phyloP scores from a whole-genome alignment of 805 yeast genomes.

The Starmera quercuum region DNA sequence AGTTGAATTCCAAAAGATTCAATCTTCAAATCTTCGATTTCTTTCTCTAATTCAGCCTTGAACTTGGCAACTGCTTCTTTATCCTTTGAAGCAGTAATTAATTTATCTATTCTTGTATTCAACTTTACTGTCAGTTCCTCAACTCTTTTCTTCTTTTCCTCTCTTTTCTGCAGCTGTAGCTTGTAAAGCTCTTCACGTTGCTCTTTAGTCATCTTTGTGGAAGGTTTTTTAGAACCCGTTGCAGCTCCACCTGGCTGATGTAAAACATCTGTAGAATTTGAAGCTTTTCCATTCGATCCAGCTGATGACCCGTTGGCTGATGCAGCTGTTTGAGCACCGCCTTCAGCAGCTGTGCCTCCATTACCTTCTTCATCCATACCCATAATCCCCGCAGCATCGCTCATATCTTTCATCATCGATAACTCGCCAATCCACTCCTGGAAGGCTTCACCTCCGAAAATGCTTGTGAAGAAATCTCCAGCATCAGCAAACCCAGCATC shows the following conservation, averaged over 20 bases:
- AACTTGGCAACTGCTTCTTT: slow-evolving; percentile 42
- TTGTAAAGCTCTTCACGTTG: slow-evolving; percentile 43
- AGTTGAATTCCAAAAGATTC: slow-evolving; percentile 94
- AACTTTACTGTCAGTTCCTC: slow-evolving; percentile 43
- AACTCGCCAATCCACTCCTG: slow-evolving; percentile 75
- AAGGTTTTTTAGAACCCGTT: slow-evolving; percentile 12
- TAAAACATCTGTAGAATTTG: slow-evolving; percentile 10
- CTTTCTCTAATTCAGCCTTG: slow-evolving; percentile 43
- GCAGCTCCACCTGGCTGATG: slow-evolving; percentile 28
- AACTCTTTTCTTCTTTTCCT: slow-evolving; percentile 40
- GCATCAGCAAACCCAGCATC: slow-evolving; percentile 79
- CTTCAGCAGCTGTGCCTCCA: slow-evolving; percentile 20
- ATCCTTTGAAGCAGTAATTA: slow-evolving; percentile 36
- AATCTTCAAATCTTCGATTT: slow-evolving; percentile 76
- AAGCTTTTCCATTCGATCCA: slow-evolving; percentile 4
- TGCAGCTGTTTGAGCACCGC: slow-evolving; percentile 18
- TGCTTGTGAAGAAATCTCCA: slow-evolving; percentile 69
- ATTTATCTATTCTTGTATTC: slow-evolving; percentile 36
- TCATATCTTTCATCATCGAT: slow-evolving; percentile 55
- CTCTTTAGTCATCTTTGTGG: slow-evolving; percentile 23
- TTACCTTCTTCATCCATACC: slow-evolving; percentile 22
- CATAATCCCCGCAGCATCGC: slow-evolving; percentile 46
- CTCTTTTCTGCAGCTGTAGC: slow-evolving; percentile 47
- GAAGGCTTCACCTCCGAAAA: slow-evolving; percentile 81
- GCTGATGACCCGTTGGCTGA: not conserved